Evolutionary conservation across 371 early-diverging fungal species (phyloP), one percentile per base, ranked within the genome.

Genomic region (Mucor plumbeus): DNA sequence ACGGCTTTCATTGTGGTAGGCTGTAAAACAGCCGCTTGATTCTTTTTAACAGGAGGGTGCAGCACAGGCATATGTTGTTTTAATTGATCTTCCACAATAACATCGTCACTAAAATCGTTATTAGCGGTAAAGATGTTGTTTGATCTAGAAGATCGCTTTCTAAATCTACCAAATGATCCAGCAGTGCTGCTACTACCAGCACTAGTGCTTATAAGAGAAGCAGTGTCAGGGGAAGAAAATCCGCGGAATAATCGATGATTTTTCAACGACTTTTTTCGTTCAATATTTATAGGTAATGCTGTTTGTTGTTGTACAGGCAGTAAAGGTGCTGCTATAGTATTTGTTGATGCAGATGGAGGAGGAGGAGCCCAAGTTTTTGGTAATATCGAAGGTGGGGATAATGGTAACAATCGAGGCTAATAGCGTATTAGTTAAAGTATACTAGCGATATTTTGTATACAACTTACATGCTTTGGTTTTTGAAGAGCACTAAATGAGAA

Each of bases 401-500:
- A 55, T 55, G 55, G 35, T n/a, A 35, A 2, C 14, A 7, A 6
- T n/a, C 65, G 65, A 58, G 65, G 38, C 65, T 64, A n/a, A 44
- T 31, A 1, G 3, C 26, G 15, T 0, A 57, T 41, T 31, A 60
- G 26, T 33, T 14, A 3, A 33, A 34, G 13, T 15, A 15, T 14
- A 1, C 7, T 33, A n/a, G n/a, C 15, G 21, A 34, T 15, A 5
- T 9, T n/a, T 7, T 47, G 7, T 2, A 14, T 36, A 15, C 33
- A 1, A 69, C 85, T 75, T 87, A 89, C 90, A 26, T 77, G 74
- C 65, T 91, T 90, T 34, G 92, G 92, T 44, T 88, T 86, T 69
- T 92, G 92, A 33, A 97, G 72, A 3, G 92, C 91, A 34, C 85
- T 81, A 14, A 92, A 84, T 43, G 94, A 92, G 74, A 98, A 97